Evolutionary conservation across 192 early-diverging fungal genomes (phyloP).

Genomic region (Podila epicladia): DNA sequence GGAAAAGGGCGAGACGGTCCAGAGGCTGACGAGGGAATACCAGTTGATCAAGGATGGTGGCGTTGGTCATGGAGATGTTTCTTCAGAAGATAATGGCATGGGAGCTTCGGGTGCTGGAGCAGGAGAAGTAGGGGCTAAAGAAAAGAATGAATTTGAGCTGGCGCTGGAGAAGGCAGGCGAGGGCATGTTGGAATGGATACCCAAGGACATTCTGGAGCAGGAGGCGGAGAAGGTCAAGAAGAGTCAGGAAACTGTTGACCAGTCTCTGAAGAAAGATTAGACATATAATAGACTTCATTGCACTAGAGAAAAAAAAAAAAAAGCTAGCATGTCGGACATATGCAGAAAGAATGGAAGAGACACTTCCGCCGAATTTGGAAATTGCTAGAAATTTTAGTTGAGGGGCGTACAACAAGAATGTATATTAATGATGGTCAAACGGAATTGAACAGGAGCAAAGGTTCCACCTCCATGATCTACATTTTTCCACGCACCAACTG

Average conservation of each 20-base stretch:
- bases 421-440: too few relatives aligned
- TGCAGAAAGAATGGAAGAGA: too few relatives aligned
- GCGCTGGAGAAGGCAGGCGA: constrained; percentile 47
- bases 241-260: constrained; percentile 14
- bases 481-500: too few relatives aligned
- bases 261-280: constrained; percentile 14
- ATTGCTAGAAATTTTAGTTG: too few relatives aligned
- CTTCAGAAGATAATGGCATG: neutral
- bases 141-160: constrained; percentile 48
- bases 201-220: constrained; percentile 55
- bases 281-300: too few relatives aligned
- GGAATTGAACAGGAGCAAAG: too few relatives aligned
- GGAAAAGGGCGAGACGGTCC: constrained; percentile 78
- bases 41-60: constrained; percentile 47
- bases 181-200: constrained; percentile 64
- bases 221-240: constrained; percentile 53
- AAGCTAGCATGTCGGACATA: too few relatives aligned
- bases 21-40: constrained; percentile 49
- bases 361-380: too few relatives aligned
- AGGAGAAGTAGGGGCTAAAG: neutral
- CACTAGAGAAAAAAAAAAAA: too few relatives aligned
- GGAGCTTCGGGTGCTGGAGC: neutral
- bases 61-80: too few relatives aligned
- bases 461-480: too few relatives aligned
- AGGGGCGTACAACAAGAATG: too few relatives aligned